Percentiles rank a stretch among this genome's conserved stretches.
Conservation (phyloP, 169 alveolate genomes). For the Condylostoma magnum region DNA sequence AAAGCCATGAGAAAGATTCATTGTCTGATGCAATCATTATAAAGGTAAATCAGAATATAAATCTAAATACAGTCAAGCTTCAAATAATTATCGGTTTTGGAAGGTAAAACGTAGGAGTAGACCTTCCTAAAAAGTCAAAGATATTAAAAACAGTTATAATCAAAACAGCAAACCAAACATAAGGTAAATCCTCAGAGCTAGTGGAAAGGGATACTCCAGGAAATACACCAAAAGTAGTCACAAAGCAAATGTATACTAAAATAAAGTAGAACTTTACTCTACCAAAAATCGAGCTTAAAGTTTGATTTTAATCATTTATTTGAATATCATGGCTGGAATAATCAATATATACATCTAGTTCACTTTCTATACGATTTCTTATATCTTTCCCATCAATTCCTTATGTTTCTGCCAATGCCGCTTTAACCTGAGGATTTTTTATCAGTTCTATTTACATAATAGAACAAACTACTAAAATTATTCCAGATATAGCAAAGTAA, state of each 20-base stretch:
- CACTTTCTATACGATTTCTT: not conserved
- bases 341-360: not conserved
- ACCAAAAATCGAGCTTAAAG: not conserved
- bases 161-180: not conserved
- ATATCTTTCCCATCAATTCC: not conserved
- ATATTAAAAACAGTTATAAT: slow-evolving; percentile 9
- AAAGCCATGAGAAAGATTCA: not conserved
- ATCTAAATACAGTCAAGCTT: not conserved
- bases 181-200: not conserved
- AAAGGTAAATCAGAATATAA: slow-evolving; percentile 1
- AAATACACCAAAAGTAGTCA: slow-evolving; percentile 15
- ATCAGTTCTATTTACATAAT: slow-evolving; percentile 10
- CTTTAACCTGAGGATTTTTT: slow-evolving; percentile 1
- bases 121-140: slow-evolving; percentile 22
- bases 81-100: not conserved
- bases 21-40: slow-evolving; percentile 12
- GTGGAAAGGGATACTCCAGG: slow-evolving; percentile 10
- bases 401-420: not conserved
- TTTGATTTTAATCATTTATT: no score
- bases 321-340: not conserved
- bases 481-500: slow-evolving; percentile 20
- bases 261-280: not conserved
- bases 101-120: not conserved
- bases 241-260: not conserved
- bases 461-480: not conserved